Conservation (phyloP, 108 stramenopile genomes). For the Pseudonitzschia delicatissima region DNA sequence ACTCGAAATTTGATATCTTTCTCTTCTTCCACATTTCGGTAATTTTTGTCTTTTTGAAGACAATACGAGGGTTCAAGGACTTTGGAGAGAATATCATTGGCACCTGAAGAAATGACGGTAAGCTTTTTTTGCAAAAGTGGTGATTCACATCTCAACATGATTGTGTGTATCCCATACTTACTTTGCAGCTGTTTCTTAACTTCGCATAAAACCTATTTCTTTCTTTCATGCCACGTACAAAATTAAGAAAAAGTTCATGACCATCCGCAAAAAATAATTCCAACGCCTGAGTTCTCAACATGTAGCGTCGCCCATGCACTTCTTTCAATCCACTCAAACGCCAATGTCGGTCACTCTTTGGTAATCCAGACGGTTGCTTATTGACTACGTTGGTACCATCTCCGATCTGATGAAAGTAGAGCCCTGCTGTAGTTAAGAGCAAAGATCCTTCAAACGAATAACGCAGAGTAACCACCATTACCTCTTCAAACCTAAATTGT, state of each 20-base stretch:
- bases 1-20: constrained; percentile 79
- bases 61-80: constrained; percentile 67
- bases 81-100: constrained; percentile 77
- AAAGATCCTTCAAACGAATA: constrained; percentile 55
- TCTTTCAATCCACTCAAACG: constrained; percentile 65
- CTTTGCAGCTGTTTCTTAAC: constrained; percentile 72
- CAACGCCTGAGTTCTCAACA: constrained; percentile 85
- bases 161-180: constrained; percentile 21
- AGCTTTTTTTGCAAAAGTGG: not conserved
- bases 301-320: constrained; percentile 88
- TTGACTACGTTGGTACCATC: constrained; percentile 66
- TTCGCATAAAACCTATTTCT: constrained; percentile 80
- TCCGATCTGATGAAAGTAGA: constrained; percentile 76
- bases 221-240: constrained; percentile 64
- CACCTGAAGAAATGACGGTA: constrained; percentile 28
- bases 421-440: constrained; percentile 70
- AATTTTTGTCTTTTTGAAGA: constrained; percentile 68
- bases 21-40: constrained; percentile 76
- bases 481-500: constrained; percentile 48
- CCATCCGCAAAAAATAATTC: constrained; percentile 91
- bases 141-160: not conserved
- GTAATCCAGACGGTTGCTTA: constrained; percentile 40
- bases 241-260: constrained; percentile 85
- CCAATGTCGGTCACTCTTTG: constrained; percentile 52
- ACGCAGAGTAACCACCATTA: constrained; percentile 63